Percentiles rank a stretch among this genome's conserved stretches.
Evolutionary conservation across 257 asterid genomes (phyloP).

Genomic region (Solanum bulbocastanum): DNA sequence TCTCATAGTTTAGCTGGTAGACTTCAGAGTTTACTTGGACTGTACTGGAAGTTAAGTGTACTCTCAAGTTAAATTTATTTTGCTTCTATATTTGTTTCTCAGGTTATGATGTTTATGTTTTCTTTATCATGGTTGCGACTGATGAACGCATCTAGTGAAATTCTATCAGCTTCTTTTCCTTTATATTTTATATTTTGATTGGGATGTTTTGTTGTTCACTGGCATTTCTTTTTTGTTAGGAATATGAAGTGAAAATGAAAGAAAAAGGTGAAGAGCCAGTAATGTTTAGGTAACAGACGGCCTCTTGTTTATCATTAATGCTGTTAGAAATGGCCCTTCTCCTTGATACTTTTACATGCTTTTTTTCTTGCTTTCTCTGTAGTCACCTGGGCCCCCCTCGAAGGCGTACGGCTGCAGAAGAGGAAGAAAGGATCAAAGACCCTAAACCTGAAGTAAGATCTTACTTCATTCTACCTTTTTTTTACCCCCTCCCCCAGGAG

Average conservation of each 20-base stretch:
- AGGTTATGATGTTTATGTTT: neutral
- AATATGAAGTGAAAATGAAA: slow-evolving; percentile 74
- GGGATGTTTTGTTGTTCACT: neutral
- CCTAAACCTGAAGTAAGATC: slow-evolving; percentile 75
- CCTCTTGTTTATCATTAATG: neutral
- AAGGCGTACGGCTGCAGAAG: slow-evolving; percentile 69
- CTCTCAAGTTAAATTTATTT: neutral
- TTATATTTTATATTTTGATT: neutral
- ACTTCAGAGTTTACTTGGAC: neutral
- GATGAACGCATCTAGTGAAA: neutral
- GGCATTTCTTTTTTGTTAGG: slow-evolving; percentile 33
- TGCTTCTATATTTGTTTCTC: neutral
- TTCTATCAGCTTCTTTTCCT: neutral
- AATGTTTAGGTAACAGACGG: slow-evolving; percentile 79
- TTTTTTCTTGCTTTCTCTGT: slow-evolving; percentile 20
- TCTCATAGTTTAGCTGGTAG: neutral
- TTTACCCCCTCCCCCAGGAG: neutral
- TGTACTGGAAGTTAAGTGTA: neutral
- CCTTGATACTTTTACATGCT: neutral
- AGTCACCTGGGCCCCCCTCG: slow-evolving; percentile 93
- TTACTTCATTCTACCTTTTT: slow-evolving; percentile 1
- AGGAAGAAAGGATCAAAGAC: slow-evolving; percentile 79
- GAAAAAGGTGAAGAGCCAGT: slow-evolving; percentile 98
- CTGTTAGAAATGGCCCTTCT: neutral
- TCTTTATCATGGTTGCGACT: neutral